Percentiles rank a stretch among this genome's conserved stretches.
These are phyloP conservation scores for Kazachstania africana DNA, from an alignment of 805 yeast genomes.

Conservation along the genomic window DNA sequence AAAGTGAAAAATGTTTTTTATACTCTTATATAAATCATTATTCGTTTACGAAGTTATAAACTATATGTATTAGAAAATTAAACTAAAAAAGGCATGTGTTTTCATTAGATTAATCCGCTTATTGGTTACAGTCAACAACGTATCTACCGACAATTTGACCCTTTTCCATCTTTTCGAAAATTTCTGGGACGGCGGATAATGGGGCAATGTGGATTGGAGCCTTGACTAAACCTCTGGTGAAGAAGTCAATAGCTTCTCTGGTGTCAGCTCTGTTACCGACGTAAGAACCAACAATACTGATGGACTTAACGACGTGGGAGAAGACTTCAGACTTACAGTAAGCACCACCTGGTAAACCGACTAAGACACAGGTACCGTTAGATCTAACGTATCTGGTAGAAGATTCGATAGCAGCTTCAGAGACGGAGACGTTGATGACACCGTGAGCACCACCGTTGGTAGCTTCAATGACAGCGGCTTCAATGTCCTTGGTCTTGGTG, in stretches of 20 bases:
- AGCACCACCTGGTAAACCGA: conserved; percentile 72
- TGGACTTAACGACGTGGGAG: conserved; percentile 57
- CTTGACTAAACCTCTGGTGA: conserved; percentile 50
- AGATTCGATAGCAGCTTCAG: conserved; percentile 48
- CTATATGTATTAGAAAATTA: too few relatives aligned
- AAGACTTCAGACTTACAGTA: conserved; percentile 54
- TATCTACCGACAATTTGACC: conserved; percentile 63
- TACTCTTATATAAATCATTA: too few relatives aligned
- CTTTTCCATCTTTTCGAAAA: conserved; percentile 44
- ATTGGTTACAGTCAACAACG: conserved; percentile 69
- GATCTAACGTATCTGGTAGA: conserved; percentile 49
- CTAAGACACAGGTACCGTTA: conserved; percentile 57
- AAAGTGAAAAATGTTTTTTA: too few relatives aligned
- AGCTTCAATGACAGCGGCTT: conserved; percentile 32
- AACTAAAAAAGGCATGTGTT: too few relatives aligned
- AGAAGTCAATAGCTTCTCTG: conserved; percentile 61
- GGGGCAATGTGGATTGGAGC: conserved; percentile 53
- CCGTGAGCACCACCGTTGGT: conserved; percentile 68
- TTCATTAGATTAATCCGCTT: too few relatives aligned
- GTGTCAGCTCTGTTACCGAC: conserved; percentile 86
- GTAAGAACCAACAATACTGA: conserved; percentile 65
- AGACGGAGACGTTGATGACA: conserved; percentile 58
- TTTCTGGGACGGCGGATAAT: conserved; percentile 39
- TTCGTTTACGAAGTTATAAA: too few relatives aligned
- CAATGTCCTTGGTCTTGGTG: conserved; percentile 33